phyloP scores from a whole-genome alignment of 139 green algal genomes.

The Haematococcus lacustris region DNA sequence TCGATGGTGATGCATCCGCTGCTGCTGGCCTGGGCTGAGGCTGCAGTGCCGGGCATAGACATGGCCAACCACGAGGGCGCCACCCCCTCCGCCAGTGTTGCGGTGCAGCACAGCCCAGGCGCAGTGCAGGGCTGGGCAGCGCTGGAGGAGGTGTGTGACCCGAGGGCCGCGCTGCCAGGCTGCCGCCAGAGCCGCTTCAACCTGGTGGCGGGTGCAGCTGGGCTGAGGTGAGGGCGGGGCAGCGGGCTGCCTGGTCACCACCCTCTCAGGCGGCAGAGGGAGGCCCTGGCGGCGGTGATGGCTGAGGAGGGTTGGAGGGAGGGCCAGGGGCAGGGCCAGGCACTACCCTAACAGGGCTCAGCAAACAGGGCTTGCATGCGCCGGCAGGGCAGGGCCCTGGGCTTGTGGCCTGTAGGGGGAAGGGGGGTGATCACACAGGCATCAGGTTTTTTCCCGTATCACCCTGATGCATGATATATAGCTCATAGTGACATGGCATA shows the following conservation, averaged over 20 bases:
- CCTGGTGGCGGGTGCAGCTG: conserved; percentile 20
- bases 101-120: conserved; percentile 25
- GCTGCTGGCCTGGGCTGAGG: background rate
- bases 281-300: background rate
- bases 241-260: background rate
- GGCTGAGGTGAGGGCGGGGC: conserved; percentile 16
- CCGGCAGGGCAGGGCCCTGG: background rate
- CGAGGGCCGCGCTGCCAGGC: no score
- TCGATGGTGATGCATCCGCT: no score
- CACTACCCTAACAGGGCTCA: background rate
- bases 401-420: background rate
- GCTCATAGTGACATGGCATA: no score
- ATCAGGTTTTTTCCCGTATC: no score
- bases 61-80: conserved; percentile 41
- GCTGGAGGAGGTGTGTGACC: conserved; percentile 34
- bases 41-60: conserved; percentile 37
- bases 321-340: background rate
- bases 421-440: background rate
- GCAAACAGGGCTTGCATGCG: background rate
- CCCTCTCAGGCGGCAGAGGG: background rate
- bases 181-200: conserved; percentile 33
- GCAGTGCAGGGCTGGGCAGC: conserved; percentile 34
- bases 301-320: background rate
- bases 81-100: conserved; percentile 20
- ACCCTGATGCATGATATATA: no score